Percentiles rank a stretch among this genome's conserved stretches.
These are phyloP conservation scores for Cadophora luteo-olivacea DNA, from an alignment of 2,329 filamentous ascomycete genomes.

Conservation along the genomic window DNA sequence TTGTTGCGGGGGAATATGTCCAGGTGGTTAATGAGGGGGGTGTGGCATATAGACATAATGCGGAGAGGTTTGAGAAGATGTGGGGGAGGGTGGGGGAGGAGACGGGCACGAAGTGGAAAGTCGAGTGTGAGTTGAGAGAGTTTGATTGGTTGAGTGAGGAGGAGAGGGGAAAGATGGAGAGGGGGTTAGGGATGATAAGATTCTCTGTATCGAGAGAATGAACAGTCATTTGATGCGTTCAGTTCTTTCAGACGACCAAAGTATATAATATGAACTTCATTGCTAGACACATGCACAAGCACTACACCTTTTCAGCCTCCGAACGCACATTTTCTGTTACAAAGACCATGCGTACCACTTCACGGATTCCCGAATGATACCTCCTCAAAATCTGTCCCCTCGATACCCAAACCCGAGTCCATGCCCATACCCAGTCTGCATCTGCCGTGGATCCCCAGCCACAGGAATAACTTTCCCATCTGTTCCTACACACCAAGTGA, in stretches of 20 bases:
- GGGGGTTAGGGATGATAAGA: neutral
- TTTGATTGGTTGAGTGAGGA: neutral
- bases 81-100: slow-evolving; percentile 33
- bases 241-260: too few relatives aligned
- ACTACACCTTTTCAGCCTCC: too few relatives aligned
- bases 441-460: neutral
- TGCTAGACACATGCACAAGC: too few relatives aligned
- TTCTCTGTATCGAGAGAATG: neutral
- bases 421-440: neutral
- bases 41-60: slow-evolving; percentile 30
- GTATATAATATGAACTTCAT: too few relatives aligned
- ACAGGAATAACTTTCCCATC: neutral
- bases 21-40: slow-evolving; percentile 17
- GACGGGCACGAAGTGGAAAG: slow-evolving; percentile 41
- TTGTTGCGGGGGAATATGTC: slow-evolving; percentile 12
- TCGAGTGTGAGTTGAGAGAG: slow-evolving; percentile 15
- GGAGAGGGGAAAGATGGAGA: slow-evolving; percentile 1
- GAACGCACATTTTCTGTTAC: too few relatives aligned
- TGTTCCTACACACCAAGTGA: neutral
- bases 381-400: neutral
- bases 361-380: neutral
- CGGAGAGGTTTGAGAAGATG: slow-evolving; percentile 33
- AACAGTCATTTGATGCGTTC: too few relatives aligned
- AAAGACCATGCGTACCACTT: neutral
- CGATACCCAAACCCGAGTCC: neutral